Percentiles rank a stretch among this genome's conserved stretches.
These are phyloP conservation scores for Chloranthus sessilifolius DNA, from an alignment of 164 flowering plant species.

Conservation along the genomic window DNA sequence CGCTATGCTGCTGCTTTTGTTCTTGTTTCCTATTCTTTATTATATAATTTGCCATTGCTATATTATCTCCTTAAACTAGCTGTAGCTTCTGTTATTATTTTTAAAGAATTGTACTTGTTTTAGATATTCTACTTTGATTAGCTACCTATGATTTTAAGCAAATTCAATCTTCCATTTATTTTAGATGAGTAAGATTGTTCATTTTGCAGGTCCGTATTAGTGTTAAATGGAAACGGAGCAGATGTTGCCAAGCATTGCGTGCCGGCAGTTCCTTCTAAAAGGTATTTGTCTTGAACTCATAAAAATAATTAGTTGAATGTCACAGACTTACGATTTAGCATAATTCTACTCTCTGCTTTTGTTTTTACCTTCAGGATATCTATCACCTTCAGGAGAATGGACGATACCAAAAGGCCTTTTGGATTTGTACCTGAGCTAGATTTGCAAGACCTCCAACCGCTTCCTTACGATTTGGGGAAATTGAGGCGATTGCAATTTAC, in stretches of 20 bases:
- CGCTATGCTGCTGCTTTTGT: no score
- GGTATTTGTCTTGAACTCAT: slow-evolving; percentile 33
- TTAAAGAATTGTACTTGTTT: no score
- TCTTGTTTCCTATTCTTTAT: no score
- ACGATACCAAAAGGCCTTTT: slow-evolving; percentile 56
- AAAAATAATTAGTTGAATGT: neutral
- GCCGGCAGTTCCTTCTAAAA: slow-evolving; percentile 85
- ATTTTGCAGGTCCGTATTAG: slow-evolving; percentile 72
- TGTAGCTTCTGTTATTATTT: no score
- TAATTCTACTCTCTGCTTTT: neutral
- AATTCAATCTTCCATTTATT: no score
- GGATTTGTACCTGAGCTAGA: slow-evolving; percentile 65
- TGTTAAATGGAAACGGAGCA: slow-evolving; percentile 88
- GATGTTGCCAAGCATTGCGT: slow-evolving; percentile 95
- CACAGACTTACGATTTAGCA: neutral
- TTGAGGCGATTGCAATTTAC: slow-evolving; percentile 18
- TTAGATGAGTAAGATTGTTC: neutral
- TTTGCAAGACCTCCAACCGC: slow-evolving; percentile 68
- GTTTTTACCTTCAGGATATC: slow-evolving; percentile 61
- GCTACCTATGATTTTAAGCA: no score
- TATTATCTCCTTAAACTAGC: no score
- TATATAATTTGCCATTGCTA: no score
- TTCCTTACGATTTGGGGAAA: slow-evolving; percentile 37
- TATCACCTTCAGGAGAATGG: slow-evolving; percentile 92
- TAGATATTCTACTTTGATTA: no score